Evolutionary conservation across 2,329 filamentous ascomycete species (phyloP).

Genomic region (Ophiostoma ips): DNA sequence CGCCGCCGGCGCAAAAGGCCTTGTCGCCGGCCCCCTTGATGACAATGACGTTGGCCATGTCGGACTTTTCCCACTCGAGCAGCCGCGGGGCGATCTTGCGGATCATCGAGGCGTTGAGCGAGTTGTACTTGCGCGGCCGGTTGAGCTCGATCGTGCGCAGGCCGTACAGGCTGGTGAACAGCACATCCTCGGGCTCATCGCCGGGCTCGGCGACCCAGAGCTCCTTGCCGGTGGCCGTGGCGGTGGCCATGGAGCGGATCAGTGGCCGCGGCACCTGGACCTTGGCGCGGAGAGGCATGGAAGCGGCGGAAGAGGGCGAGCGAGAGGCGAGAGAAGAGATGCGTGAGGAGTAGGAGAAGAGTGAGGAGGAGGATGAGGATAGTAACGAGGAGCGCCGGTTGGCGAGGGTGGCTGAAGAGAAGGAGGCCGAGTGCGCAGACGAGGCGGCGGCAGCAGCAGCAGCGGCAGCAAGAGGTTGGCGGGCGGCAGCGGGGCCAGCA

Average conservation of each 20-base stretch:
- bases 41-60: slow-evolving; percentile 82
- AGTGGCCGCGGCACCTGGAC: slow-evolving; percentile 44
- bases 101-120: slow-evolving; percentile 87
- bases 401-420: neutral
- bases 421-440: slow-evolving; percentile 19
- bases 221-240: slow-evolving; percentile 6
- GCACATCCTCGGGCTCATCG: slow-evolving; percentile 78
- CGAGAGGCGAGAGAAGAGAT: neutral
- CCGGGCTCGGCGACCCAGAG: slow-evolving; percentile 41
- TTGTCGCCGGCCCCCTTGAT: slow-evolving; percentile 78
- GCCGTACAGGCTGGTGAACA: slow-evolving; percentile 81
- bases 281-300: slow-evolving; percentile 73
- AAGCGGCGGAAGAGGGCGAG: neutral
- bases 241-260: slow-evolving; percentile 28
- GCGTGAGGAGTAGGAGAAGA: neutral
- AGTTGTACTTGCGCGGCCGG: slow-evolving; percentile 80
- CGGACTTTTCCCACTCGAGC: slow-evolving; percentile 87
- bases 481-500: slow-evolving; percentile 37
- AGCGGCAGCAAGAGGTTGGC: slow-evolving; percentile 20
- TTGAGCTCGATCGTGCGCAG: slow-evolving; percentile 89
- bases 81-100: slow-evolving; percentile 84
- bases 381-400: neutral
- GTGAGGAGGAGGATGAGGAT: neutral
- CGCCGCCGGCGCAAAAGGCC: slow-evolving; percentile 87
- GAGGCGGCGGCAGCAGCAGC: slow-evolving; percentile 22